phyloP scores from a whole-genome alignment of 768 basidiomycete species.

The Calocybe indica region DNA sequence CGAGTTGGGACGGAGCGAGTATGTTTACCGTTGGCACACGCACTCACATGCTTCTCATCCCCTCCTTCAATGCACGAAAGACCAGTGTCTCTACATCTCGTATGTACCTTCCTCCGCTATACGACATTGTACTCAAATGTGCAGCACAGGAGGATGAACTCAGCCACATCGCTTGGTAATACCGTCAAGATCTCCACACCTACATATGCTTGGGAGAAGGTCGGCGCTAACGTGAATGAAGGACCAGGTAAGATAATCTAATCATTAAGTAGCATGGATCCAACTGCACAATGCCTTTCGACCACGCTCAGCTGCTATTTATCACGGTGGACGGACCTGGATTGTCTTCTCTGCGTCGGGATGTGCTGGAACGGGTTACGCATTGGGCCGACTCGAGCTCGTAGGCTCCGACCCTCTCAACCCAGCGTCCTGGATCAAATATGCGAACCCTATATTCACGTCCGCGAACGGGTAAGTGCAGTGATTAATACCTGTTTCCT shows the following conservation, averaged over 20 bases:
- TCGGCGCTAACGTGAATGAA: conserved; percentile 27
- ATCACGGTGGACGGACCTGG: conserved; percentile 25
- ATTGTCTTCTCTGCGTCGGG: conserved; percentile 24
- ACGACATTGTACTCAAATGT: neutral
- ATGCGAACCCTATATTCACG: conserved; percentile 19
- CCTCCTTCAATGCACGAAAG: conserved; percentile 7
- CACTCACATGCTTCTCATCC: neutral
- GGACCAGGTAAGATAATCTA: conserved; percentile 16
- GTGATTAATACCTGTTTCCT: neutral
- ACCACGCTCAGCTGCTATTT: conserved; percentile 14
- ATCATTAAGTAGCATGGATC: neutral
- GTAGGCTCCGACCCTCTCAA: conserved; percentile 25
- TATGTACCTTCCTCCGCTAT: conserved; percentile 2
- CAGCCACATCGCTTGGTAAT: conserved; percentile 23
- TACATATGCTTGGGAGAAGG: conserved; percentile 23
- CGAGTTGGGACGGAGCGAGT: conserved; percentile 25
- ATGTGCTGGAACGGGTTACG: conserved; percentile 25
- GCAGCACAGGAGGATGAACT: conserved; percentile 18
- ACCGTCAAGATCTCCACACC: conserved; percentile 27
- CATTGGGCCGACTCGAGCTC: conserved; percentile 23
- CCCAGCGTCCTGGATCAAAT: conserved; percentile 25
- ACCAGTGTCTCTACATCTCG: conserved; percentile 28
- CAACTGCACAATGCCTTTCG: neutral
- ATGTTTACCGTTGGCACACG: conserved; percentile 2
- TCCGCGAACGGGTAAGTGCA: conserved; percentile 22